Base-by-base conservation (phyloP, 139 green algal species). In the Gonium pectorale region DNA sequence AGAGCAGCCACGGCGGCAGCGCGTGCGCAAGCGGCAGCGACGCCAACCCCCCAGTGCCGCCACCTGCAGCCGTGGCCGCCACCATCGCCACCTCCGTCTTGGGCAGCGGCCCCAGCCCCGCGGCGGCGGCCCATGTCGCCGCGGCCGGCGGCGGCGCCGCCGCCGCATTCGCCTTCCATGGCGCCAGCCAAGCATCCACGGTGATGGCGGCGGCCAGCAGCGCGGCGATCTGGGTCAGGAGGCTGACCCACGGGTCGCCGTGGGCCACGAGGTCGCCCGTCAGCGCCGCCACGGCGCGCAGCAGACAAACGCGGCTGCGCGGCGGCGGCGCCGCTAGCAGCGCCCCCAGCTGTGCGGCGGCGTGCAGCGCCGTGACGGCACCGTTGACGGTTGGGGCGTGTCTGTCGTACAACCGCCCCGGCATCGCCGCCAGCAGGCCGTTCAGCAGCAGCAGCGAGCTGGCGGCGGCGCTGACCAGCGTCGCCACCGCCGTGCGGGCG, bases 401-500 rank as follows among this genome's bases (percentile, higher is more conserved):
- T 0, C 52, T 26, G 62, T 24, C 62, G 46, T 83, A 83, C 43
- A 73, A 9, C 7, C 62, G 77, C 0, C 77, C 77, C 31, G 77
- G 62, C 33, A 73, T 43, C 24, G 27, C 8, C 21, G 62, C 77
- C 22, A 83, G 17, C 31, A 83, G 77, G n/a, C 77, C 77, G n/a
- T 83, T 83, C 8, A 83, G 43, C 3, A 64, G 31, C 6, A 83
- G 77, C 62, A 83, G 63, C 29, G 19, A 52, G 41, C 19, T n/a
- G 31, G 31, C 62, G 19, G 77, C 31, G 15, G 26, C 60, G 40
- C 7, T n/a, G 6, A 41, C 59, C 40, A 82, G 29, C 9, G 27
- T 41, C 27, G 33, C 72, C 26, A 59, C 75, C 1, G 75, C 75
- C 1, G n/a, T n/a, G 5, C 19, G 46, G 3, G 75, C 75, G 8